Conservation (phyloP, 176 grass and related monocot species). For the Cenchrus purpureus region DNA sequence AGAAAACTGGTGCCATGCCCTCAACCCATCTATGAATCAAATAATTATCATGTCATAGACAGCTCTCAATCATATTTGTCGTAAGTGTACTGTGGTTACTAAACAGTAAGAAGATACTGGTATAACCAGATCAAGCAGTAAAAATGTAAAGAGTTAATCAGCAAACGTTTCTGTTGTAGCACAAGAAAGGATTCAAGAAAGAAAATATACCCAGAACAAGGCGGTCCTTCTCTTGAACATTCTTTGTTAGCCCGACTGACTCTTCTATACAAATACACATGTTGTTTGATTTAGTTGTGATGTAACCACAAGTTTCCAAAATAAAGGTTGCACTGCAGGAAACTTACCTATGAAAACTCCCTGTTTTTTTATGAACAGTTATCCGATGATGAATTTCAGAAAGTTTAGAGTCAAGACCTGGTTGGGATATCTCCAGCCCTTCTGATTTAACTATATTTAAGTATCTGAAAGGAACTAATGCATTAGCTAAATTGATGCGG, state of each 20-base stretch:
- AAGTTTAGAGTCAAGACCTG: slow-evolving; percentile 73
- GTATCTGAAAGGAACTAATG: slow-evolving; percentile 59
- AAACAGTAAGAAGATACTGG: slow-evolving; percentile 13
- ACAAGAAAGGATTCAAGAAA: slow-evolving; percentile 23
- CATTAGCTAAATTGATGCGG: slow-evolving; percentile 29
- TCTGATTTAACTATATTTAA: slow-evolving; percentile 86
- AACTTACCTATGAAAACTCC: slow-evolving; percentile 71
- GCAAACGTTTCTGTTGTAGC: slow-evolving; percentile 5
- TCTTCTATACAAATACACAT: slow-evolving; percentile 55
- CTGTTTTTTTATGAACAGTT: slow-evolving; percentile 68
- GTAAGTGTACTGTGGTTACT: neutral
- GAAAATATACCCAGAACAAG: slow-evolving; percentile 79
- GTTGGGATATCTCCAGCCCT: slow-evolving; percentile 89
- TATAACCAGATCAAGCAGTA: slow-evolving; percentile 11
- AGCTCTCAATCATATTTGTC: slow-evolving; percentile 18
- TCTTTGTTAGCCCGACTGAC: slow-evolving; percentile 63
- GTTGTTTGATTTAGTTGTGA: slow-evolving; percentile 29
- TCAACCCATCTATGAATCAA: slow-evolving; percentile 84
- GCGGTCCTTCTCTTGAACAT: slow-evolving; percentile 76
- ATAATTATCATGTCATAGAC: slow-evolving; percentile 25
- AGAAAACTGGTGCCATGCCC: slow-evolving; percentile 88
- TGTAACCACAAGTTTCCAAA: slow-evolving; percentile 24
- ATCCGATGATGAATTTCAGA: slow-evolving; percentile 94
- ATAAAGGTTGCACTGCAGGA: slow-evolving; percentile 30
- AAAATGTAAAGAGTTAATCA: slow-evolving; percentile 6